phyloP scores from a whole-genome alignment of 1,284 basidiomycete species.

The Apiotrichum akiyoshidainum region DNA sequence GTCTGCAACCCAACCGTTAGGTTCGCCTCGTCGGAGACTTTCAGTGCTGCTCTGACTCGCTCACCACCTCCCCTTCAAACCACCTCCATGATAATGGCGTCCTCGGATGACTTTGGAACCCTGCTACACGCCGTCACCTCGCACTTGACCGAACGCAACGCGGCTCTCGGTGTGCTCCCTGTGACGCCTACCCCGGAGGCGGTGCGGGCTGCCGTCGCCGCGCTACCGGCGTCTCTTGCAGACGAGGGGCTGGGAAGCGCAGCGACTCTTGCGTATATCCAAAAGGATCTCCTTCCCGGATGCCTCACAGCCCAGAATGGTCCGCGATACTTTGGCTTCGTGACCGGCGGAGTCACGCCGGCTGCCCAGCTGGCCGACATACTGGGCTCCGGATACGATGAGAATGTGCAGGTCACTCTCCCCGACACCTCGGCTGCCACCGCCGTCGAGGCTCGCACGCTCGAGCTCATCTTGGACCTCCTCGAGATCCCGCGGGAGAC shows the following conservation, averaged over 20 bases:
- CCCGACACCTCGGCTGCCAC: constrained; percentile 50
- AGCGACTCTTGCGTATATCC: constrained; percentile 32
- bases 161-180: constrained; percentile 24
- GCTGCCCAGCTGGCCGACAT: constrained; percentile 53
- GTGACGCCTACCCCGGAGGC: constrained; percentile 23
- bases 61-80: neutral
- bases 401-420: constrained; percentile 54
- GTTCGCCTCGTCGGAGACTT: no score
- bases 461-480: constrained; percentile 53
- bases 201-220: constrained; percentile 21
- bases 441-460: constrained; percentile 50
- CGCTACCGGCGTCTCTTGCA: constrained; percentile 37
- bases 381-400: constrained; percentile 48
- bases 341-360: constrained; percentile 53
- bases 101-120: neutral
- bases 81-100: neutral
- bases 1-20: no score
- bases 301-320: constrained; percentile 51
- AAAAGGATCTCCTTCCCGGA: constrained; percentile 44
- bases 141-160: constrained; percentile 29
- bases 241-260: constrained; percentile 39
- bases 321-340: constrained; percentile 55
- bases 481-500: constrained; percentile 41
- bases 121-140: neutral
- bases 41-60: no score